Conservation (phyloP, 176 grass and related monocot genomes). For the Zea luxurians region DNA sequence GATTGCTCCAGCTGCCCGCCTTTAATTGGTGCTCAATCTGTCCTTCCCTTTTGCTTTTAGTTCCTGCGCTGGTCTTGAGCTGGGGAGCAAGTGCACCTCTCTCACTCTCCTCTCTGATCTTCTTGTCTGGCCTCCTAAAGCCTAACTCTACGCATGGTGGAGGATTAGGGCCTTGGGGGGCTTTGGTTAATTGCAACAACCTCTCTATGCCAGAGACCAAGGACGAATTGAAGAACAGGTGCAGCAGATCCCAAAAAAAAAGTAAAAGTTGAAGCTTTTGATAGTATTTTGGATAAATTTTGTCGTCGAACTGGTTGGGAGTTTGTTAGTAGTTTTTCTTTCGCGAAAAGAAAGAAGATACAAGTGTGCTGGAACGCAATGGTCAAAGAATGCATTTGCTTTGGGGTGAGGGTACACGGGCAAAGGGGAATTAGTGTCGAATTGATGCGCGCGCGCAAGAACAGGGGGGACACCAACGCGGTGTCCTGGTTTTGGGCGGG, state of each 20-base stretch:
- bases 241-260: conserved; percentile 22
- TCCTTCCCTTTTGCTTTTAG: conserved; percentile 47
- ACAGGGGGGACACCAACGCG: conserved; percentile 35
- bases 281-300: not conserved
- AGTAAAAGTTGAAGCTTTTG: not conserved
- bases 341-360: not conserved
- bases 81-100: conserved; percentile 35
- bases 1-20: conserved; percentile 14
- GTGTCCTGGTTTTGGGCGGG: conserved; percentile 50
- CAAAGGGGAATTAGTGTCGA: not conserved
- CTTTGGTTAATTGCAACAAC: conserved; percentile 41
- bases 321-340: not conserved
- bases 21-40: conserved; percentile 48
- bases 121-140: not conserved
- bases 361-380: not conserved
- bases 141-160: not conserved
- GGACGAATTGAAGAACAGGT: conserved; percentile 27
- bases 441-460: conserved; percentile 34
- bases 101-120: not conserved
- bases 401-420: conserved; percentile 7
- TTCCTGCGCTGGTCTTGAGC: conserved; percentile 43
- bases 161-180: not conserved
- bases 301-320: not conserved
- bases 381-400: conserved; percentile 47
- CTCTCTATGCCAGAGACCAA: conserved; percentile 10